phyloP scores from a whole-genome alignment of 176 grass and related monocot genomes.

The Triticum dicoccoides region DNA sequence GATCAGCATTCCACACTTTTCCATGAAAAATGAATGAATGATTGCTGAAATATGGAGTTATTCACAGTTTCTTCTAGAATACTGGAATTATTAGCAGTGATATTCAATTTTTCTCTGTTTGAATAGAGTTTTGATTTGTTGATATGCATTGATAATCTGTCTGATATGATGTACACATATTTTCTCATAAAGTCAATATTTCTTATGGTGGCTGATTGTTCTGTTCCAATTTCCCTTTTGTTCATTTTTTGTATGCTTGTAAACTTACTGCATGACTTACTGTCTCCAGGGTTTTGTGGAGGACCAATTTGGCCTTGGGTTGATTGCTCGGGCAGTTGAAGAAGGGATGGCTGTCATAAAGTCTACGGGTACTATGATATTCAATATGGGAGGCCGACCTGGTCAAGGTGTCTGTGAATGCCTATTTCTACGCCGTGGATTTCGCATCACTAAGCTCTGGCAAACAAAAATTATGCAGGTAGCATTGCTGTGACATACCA shows the following conservation, averaged over 20 bases:
- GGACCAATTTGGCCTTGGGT: constrained; percentile 91
- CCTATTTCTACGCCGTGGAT: constrained; percentile 79
- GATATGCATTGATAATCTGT: background rate
- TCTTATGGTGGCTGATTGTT: background rate
- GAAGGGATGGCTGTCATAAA: constrained; percentile 99
- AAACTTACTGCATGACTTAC: constrained; percentile 8
- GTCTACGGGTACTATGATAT: constrained; percentile 83
- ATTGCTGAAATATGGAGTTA: too few relatives aligned
- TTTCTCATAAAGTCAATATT: constrained; percentile 4
- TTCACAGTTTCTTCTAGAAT: background rate
- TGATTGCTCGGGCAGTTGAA: constrained; percentile 97
- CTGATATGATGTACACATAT: background rate
- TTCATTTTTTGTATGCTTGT: constrained; percentile 16
- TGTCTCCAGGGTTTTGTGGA: constrained; percentile 77
- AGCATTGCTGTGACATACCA: background rate
- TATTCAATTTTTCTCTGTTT: background rate
- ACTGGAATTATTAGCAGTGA: background rate
- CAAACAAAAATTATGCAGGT: constrained; percentile 99
- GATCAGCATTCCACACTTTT: background rate
- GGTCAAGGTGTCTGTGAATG: constrained; percentile 92
- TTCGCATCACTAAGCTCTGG: constrained; percentile 87
- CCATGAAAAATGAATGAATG: background rate
- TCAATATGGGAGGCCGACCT: constrained; percentile 94
- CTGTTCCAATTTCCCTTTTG: background rate
- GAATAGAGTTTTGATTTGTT: background rate